Conservation (phyloP, 2,329 filamentous ascomycete species). For the Corynespora cassiicola region DNA sequence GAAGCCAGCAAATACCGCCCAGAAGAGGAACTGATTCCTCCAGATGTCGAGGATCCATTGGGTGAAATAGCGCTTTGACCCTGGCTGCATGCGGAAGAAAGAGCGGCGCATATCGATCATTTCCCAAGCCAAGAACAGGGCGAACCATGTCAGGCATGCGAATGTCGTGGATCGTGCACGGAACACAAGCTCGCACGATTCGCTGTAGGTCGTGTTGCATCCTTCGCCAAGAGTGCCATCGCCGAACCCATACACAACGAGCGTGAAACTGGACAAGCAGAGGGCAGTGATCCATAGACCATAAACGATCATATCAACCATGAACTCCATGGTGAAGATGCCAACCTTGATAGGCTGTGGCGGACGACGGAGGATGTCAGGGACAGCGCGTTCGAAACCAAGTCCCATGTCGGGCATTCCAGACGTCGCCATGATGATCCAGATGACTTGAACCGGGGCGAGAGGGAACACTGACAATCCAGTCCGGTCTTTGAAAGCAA, state of each 20-base stretch:
- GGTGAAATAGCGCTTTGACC: constrained; percentile 58
- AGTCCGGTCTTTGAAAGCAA: constrained; percentile 76
- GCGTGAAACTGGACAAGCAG: constrained; percentile 42
- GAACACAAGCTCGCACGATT: constrained; percentile 42
- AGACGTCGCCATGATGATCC: constrained; percentile 94
- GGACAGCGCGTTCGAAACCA: constrained; percentile 76
- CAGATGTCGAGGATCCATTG: constrained; percentile 73
- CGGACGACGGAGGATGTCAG: constrained; percentile 80
- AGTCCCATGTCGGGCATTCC: constrained; percentile 88
- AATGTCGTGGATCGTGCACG: constrained; percentile 74
- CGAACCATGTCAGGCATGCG: constrained; percentile 77
- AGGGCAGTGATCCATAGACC: constrained; percentile 44
- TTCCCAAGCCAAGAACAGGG: constrained; percentile 80
- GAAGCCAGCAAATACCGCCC: constrained; percentile 51
- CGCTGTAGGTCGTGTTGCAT: constrained; percentile 43
- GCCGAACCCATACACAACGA: constrained; percentile 44
- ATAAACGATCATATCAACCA: constrained; percentile 48
- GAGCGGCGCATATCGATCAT: constrained; percentile 75
- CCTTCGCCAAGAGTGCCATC: constrained; percentile 38
- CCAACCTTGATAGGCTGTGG: constrained; percentile 63
- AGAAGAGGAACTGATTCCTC: constrained; percentile 71
- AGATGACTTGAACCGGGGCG: constrained; percentile 84
- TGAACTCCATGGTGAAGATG: constrained; percentile 47
- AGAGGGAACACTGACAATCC: constrained; percentile 84
- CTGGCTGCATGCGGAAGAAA: constrained; percentile 77